Percentiles rank a stretch among this genome's conserved stretches.
Conservation (phyloP, 2,329 filamentous ascomycete species). For the Leptosphaerulina australis region DNA sequence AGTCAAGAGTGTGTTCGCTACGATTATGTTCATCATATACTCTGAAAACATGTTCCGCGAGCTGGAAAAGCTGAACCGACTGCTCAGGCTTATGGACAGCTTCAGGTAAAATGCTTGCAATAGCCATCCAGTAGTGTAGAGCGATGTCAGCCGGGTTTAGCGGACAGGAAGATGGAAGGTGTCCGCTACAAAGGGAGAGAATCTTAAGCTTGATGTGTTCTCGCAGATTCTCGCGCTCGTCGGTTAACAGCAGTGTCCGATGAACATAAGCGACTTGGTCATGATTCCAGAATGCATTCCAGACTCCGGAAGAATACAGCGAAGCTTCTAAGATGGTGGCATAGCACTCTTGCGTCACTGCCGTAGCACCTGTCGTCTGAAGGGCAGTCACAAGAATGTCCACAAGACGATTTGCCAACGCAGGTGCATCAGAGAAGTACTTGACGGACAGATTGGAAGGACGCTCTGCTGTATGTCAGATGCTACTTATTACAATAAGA, state of each 20-base stretch:
- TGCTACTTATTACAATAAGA: conserved; percentile 10
- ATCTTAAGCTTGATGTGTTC: conserved; percentile 38
- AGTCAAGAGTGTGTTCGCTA: conserved; percentile 39
- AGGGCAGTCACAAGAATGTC: conserved; percentile 33
- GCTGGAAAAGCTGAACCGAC: conserved; percentile 43
- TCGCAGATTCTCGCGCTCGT: conserved; percentile 32
- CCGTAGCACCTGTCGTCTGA: conserved; percentile 21
- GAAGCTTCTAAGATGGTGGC: conserved; percentile 46
- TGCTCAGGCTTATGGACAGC: conserved; percentile 30
- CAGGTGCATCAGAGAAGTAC: conserved; percentile 42
- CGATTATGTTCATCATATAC: conserved; percentile 42
- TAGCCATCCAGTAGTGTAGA: conserved; percentile 42
- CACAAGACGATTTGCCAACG: conserved; percentile 42
- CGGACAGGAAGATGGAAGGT: conserved; percentile 42
- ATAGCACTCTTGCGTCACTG: conserved; percentile 34
- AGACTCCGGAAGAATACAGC: conserved; percentile 42
- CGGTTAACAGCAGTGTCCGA: conserved; percentile 37
- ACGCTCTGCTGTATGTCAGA: conserved; percentile 43
- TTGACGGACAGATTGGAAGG: conserved; percentile 39
- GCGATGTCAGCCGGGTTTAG: conserved; percentile 39
- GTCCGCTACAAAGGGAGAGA: conserved; percentile 44
- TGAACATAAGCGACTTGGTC: conserved; percentile 36
- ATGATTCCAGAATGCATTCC: conserved; percentile 41
- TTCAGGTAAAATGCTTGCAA: conserved; percentile 40
- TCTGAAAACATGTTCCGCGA: conserved; percentile 46